Percentiles rank a stretch among this genome's conserved stretches.
phyloP scores from a whole-genome alignment of 1,284 basidiomycete genomes.

The Rhodofomes roseus region DNA sequence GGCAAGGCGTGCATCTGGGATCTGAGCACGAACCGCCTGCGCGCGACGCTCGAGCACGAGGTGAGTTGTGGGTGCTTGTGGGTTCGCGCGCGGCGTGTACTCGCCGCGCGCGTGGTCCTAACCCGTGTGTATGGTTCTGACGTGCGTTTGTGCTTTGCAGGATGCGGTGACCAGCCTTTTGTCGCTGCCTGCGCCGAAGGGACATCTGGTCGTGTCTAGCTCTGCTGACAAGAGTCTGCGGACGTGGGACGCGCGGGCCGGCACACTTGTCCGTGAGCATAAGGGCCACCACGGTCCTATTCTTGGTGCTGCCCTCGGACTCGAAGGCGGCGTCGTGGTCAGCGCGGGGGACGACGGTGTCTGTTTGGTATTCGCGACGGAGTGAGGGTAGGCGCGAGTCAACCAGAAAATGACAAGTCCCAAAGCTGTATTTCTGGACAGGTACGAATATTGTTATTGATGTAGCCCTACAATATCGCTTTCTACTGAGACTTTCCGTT shows the following conservation, averaged over 20 bases:
- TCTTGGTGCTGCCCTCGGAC: constrained; percentile 71
- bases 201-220: constrained; percentile 75
- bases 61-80: constrained; percentile 42
- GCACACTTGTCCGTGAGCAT: constrained; percentile 74
- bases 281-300: constrained; percentile 84
- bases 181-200: constrained; percentile 67
- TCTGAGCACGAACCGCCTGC: constrained; percentile 76
- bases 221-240: constrained; percentile 84
- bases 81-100: not conserved
- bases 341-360: constrained; percentile 86
- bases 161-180: constrained; percentile 85
- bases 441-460: not conserved
- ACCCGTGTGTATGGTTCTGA: not conserved
- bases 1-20: constrained; percentile 96
- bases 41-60: constrained; percentile 77
- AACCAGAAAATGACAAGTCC: not conserved
- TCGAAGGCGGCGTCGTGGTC: constrained; percentile 64
- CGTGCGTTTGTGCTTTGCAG: constrained; percentile 36
- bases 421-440: not conserved
- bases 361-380: constrained; percentile 76
- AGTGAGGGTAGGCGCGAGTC: constrained; percentile 23
- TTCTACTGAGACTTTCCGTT: not conserved
- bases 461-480: constrained; percentile 1
- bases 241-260: constrained; percentile 93
- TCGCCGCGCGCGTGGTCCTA: not conserved